These are phyloP conservation scores for Psilocybe sp. DNA, from an alignment of 768 basidiomycete species.

Conservation along the genomic window DNA sequence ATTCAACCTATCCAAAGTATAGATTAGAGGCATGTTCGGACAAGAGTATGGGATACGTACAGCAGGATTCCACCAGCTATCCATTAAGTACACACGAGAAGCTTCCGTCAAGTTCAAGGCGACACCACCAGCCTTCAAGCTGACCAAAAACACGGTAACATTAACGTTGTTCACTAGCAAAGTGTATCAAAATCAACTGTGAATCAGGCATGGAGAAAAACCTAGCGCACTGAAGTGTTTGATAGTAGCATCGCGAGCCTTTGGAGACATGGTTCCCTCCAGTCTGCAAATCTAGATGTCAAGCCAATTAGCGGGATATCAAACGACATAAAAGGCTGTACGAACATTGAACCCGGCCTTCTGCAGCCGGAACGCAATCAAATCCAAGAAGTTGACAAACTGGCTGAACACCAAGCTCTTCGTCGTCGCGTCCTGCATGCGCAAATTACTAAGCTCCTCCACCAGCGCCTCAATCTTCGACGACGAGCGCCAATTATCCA, in stretches of 20 bases:
- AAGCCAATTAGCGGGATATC: not conserved
- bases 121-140: conserved; percentile 93
- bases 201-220: not conserved
- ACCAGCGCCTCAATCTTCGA: conserved; percentile 96
- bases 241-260: conserved; percentile 91
- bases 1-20: conserved; percentile 56
- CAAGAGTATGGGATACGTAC: conserved; percentile 32
- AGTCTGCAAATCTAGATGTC: conserved; percentile 76
- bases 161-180: conserved; percentile 81
- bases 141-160: conserved; percentile 96
- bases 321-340: conserved; percentile 4
- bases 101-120: conserved; percentile 89
- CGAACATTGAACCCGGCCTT: conserved; percentile 85
- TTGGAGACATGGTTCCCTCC: conserved; percentile 96
- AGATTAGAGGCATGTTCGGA: not conserved
- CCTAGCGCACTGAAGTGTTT: conserved; percentile 79
- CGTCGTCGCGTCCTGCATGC: conserved; percentile 82
- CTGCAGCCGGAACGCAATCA: conserved; percentile 91
- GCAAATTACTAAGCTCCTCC: conserved; percentile 87
- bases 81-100: conserved; percentile 94
- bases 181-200: not conserved
- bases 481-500: conserved; percentile 92
- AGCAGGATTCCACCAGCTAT: conserved; percentile 99
- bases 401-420: conserved; percentile 98
- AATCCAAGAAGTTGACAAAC: conserved; percentile 89